Base-by-base conservation (phyloP, 2,329 filamentous ascomycete genomes). In the Septoria linicola region DNA sequence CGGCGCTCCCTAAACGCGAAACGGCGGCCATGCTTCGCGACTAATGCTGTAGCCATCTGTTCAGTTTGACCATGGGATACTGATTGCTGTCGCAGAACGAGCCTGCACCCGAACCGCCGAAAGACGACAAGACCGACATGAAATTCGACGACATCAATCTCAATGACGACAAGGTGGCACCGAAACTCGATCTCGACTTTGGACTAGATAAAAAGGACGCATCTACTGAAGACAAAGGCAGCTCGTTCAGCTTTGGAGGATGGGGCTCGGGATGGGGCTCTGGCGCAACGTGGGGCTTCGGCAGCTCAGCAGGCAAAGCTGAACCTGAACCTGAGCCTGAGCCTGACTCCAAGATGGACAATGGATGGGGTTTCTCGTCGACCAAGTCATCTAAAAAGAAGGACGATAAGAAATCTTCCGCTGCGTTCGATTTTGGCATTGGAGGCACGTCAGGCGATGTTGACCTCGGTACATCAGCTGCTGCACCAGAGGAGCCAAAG, bases 171-270 rank as follows among this genome's bases (percentile, higher is more conserved):
- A 64, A 63, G 41, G 62, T 56, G 30, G 71, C 70, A 44, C 74
- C 74, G 17, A 74, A 76, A 63, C 70, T 77, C 58, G 73, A 76
- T 53, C 66, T 77, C 54, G 71, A 70, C 54, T 73, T 76, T 55
- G 72, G 70, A 39, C 64, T 60, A 23, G 55, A 44, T 35, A 59
- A 50, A 34, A 56, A 63, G 44, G 49, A 59, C 8, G 48, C 55
- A 11, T 51, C 56, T 16, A 55, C 55, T 27, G 57, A 59, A 19
- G 65, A 62, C 41, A 68, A 67, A 41, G 55, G 58, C 17, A 59
- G 59, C 43, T 63, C 63, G 20, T 67, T 68, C 53, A 63, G 66
- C 39, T 67, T 65, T 53, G 61, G 63, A 20, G 64, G 65, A 13
- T 68, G 65, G 66, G 66, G 64, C 11, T 46, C 59, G 23, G 67